Evolutionary conservation across 306 rosid species (phyloP).

Genomic region (barrel medic (Medicago truncatula)): MtrunA17r5.0-ANR NC_053047.1:33168501-33169000

Average conservation of each 20-base stretch:
- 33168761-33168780: too few relatives aligned
- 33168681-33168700: too few relatives aligned
- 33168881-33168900: too few relatives aligned
- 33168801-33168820: not conserved
- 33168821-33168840: not conserved
- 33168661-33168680: not conserved
- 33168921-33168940: too few relatives aligned
- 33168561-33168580: not conserved
- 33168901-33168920: too few relatives aligned
- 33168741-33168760: not conserved
- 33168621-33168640: not conserved
- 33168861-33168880: too few relatives aligned
- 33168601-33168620: not conserved
- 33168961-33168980: too few relatives aligned
- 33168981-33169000: too few relatives aligned
- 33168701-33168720: too few relatives aligned
- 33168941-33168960: too few relatives aligned
- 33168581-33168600: conserved; percentile 4
- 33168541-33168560: not conserved
- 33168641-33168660: not conserved
- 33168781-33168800: not conserved
- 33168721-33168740: not conserved
- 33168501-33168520: not conserved
- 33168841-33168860: not conserved
- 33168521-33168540: not conserved